Evolutionary conservation across 1,139 yeast genomes (phyloP).

Genomic region (Debaryomycetaceae sp.): DNA sequence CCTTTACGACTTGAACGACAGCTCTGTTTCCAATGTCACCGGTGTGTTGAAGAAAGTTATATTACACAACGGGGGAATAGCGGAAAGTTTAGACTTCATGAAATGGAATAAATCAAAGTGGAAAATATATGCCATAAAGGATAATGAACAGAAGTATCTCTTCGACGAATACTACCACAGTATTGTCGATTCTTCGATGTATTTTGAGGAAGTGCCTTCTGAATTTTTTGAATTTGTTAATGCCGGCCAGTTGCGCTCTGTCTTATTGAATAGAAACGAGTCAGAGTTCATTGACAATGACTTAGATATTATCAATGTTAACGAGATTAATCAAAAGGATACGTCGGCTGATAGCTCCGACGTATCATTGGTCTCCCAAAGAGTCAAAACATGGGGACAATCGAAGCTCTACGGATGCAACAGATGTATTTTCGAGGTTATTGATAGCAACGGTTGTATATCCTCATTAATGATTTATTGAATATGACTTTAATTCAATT

Average conservation of each 20-base stretch:
- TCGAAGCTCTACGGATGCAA: conserved; percentile 46
- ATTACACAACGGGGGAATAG: conserved; percentile 49
- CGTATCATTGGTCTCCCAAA: conserved; percentile 11
- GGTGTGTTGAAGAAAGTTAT: conserved; percentile 41
- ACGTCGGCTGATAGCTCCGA: conserved; percentile 3
- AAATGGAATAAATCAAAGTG: conserved; percentile 49
- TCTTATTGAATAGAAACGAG: conserved; percentile 48
- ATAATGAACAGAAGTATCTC: conserved; percentile 1
- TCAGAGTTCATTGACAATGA: conserved; percentile 44
- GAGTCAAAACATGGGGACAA: conserved; percentile 49
- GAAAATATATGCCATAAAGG: conserved; percentile 19
- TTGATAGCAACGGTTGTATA: conserved; percentile 37
- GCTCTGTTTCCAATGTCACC: conserved; percentile 14
- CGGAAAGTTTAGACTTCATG: conserved; percentile 47
- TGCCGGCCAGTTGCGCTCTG: conserved; percentile 27
- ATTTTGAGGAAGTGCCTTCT: conserved; percentile 31
- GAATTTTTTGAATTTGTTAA: conserved; percentile 13
- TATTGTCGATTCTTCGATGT: conserved; percentile 25
- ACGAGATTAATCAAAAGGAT: conserved; percentile 8
- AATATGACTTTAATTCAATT: neutral
- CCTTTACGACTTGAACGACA: conserved; percentile 39
- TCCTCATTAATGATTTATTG: conserved; percentile 21
- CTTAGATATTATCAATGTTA: conserved; percentile 30
- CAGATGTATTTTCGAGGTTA: conserved; percentile 52
- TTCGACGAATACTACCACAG: conserved; percentile 11